Percentiles rank a stretch among this genome's conserved stretches.
Conservation (phyloP, 2,329 filamentous ascomycete species). For the Monosporascus sp. region DNA sequence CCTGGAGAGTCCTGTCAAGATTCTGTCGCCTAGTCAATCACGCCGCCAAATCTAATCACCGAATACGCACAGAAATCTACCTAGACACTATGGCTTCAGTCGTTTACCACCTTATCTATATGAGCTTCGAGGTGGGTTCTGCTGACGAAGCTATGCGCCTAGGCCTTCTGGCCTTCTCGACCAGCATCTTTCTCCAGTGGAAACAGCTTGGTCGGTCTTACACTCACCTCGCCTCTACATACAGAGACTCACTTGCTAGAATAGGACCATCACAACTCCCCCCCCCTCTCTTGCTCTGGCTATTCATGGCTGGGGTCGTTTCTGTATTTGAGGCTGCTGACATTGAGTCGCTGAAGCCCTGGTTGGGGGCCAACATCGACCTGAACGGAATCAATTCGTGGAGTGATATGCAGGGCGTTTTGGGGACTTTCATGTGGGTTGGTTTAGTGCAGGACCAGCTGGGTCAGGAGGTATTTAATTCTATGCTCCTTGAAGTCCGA, state of each 20-base stretch:
- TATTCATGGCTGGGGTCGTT: constrained; percentile 19
- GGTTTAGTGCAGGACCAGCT: constrained; percentile 22
- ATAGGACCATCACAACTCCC: constrained; percentile 5
- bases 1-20: constrained; percentile 16
- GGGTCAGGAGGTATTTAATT: constrained; percentile 21
- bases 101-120: constrained; percentile 34
- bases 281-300: constrained; percentile 17
- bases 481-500: background rate
- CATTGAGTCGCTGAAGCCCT: constrained; percentile 16
- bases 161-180: constrained; percentile 32
- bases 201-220: constrained; percentile 16
- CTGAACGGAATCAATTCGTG: constrained; percentile 12
- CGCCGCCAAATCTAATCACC: constrained; percentile 11
- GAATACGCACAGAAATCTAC: constrained; percentile 12
- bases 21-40: constrained; percentile 22
- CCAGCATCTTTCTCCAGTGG: constrained; percentile 35
- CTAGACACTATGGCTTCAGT: constrained; percentile 29
- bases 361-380: constrained; percentile 12
- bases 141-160: constrained; percentile 31
- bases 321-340: constrained; percentile 15
- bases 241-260: constrained; percentile 8
- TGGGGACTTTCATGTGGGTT: constrained; percentile 27
- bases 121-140: constrained; percentile 21
- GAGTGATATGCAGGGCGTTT: constrained; percentile 14
- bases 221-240: constrained; percentile 10